These are phyloP conservation scores for Apiotrichum akiyoshidainum DNA, from an alignment of 1,284 basidiomycete genomes.

Conservation along the genomic window DNA sequence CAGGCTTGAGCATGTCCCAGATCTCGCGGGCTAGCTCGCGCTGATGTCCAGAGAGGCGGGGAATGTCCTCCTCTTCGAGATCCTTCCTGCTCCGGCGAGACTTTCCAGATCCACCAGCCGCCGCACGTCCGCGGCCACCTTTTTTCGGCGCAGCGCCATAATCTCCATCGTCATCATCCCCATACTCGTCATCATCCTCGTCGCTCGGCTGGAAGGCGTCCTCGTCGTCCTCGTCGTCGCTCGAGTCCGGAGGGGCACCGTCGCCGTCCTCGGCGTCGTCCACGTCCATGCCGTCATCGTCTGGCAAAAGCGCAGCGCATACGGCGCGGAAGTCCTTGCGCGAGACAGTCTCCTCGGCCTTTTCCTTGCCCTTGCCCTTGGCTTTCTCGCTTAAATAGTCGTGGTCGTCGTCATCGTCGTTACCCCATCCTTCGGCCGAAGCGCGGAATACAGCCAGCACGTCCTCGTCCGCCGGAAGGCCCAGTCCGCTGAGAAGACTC, in stretches of 20 bases:
- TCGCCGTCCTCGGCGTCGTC: slow-evolving; percentile 19
- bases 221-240: slow-evolving; percentile 20
- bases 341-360: slow-evolving; percentile 22
- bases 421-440: slow-evolving; percentile 44
- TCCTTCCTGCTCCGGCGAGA: neutral
- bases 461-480: slow-evolving; percentile 47
- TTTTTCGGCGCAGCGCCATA: slow-evolving; percentile 5
- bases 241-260: slow-evolving; percentile 15
- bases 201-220: slow-evolving; percentile 31
- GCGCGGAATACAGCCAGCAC: slow-evolving; percentile 45
- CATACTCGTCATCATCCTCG: slow-evolving; percentile 19
- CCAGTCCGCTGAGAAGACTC: slow-evolving; percentile 33
- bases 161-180: slow-evolving; percentile 17
- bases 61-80: slow-evolving; percentile 3
- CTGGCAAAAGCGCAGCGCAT: slow-evolving; percentile 46
- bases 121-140: neutral
- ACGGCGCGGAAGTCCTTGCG: slow-evolving; percentile 42
- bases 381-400: too few species aligned
- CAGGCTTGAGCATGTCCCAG: slow-evolving; percentile 47
- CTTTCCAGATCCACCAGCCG: neutral
- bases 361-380: slow-evolving; percentile 6
- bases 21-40: slow-evolving; percentile 39
- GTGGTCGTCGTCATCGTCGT: slow-evolving; percentile 15
- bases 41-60: slow-evolving; percentile 34
- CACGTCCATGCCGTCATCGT: slow-evolving; percentile 14